Evolutionary conservation across 257 asterid species (phyloP), one percentile per base, ranked within the genome.

Genomic region (Solanum piurae): DNA sequence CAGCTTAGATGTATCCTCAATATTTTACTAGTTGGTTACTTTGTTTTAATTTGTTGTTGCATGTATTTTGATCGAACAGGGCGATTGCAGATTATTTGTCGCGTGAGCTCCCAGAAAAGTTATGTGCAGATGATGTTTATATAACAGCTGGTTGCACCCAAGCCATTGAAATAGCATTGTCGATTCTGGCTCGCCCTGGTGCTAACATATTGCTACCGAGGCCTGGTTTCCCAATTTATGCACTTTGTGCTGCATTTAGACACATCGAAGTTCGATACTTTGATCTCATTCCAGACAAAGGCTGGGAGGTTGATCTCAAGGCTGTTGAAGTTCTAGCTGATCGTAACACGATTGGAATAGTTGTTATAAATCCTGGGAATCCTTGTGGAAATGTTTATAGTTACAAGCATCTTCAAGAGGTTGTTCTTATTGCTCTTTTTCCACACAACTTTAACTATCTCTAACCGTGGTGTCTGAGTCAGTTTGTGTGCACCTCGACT

Each of bases 301-400:
- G 90, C 4, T 96, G 99, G 98, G 98, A 95, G 90, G 98, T 96
- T 71, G 93, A 96, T 89, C 94, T 96, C 9, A 12, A 77, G 34
- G 90, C 94, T 33, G 94, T 95, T 25, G 94, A 94, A 91, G 91
- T 92, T 42, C 92, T 95, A 29, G 98, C 96, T 1, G 98, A 96
- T 89, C 93, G 90, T 71, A 95, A 94, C n/a, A 96, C 99, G 2
- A 90, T 95, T 5, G 98, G 94, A 7, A 89, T 96, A 62, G 98
- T 93, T 16, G 83, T 95, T 87, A 96, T 96, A 82, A 96, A 96
- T 90, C 99, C 98, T 0, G 99, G 98, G 13, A 96, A 95, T 91
- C 99, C 99, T 3, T 96, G 99, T 90, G 99, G 99, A 74, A 96
- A 91, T 83, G 99, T 96, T 16, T 95, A 94, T 71, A 84, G 92